Conservation (phyloP, 108 stramenopile genomes). For the Cyclotella cryptica region DNA sequence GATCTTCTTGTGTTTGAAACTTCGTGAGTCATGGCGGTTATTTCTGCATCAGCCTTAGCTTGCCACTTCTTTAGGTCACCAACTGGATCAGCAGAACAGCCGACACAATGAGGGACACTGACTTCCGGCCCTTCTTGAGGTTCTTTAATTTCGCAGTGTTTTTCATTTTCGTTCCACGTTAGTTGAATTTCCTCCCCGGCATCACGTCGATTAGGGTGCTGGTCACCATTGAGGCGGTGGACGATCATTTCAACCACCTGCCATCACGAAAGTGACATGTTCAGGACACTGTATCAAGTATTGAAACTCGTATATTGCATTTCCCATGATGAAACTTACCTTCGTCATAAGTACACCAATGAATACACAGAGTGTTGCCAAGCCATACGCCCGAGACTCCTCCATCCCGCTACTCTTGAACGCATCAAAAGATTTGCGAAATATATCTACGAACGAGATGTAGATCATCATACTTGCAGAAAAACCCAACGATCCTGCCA, state of each 20-base stretch:
- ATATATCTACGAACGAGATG: conserved; percentile 83
- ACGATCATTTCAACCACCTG: conserved; percentile 43
- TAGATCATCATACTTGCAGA: conserved; percentile 86
- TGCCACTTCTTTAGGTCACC: conserved; percentile 54
- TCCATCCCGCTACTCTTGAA: conserved; percentile 40
- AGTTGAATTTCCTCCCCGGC: conserved; percentile 18
- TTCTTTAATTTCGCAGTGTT: neutral
- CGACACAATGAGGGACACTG: conserved; percentile 48
- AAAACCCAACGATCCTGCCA: conserved; percentile 74
- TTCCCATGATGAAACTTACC: conserved; percentile 26
- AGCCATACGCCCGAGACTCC: conserved; percentile 51
- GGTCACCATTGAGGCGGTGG: conserved; percentile 33
- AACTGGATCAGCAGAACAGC: conserved; percentile 49
- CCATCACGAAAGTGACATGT: neutral
- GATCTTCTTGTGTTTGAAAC: conserved; percentile 8
- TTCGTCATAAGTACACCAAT: conserved; percentile 63
- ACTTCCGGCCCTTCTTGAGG: neutral
- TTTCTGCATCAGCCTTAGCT: conserved; percentile 31
- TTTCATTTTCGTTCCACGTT: conserved; percentile 19
- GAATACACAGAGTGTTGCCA: conserved; percentile 71
- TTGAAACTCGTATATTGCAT: neutral
- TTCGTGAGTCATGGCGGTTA: too few species aligned
- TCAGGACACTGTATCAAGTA: neutral
- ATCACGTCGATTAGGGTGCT: conserved; percentile 28
- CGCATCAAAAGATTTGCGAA: conserved; percentile 56